Evolutionary conservation across 2,329 filamentous ascomycete species (phyloP).

Genomic region (Dendrostoma leiphaemia): DNA sequence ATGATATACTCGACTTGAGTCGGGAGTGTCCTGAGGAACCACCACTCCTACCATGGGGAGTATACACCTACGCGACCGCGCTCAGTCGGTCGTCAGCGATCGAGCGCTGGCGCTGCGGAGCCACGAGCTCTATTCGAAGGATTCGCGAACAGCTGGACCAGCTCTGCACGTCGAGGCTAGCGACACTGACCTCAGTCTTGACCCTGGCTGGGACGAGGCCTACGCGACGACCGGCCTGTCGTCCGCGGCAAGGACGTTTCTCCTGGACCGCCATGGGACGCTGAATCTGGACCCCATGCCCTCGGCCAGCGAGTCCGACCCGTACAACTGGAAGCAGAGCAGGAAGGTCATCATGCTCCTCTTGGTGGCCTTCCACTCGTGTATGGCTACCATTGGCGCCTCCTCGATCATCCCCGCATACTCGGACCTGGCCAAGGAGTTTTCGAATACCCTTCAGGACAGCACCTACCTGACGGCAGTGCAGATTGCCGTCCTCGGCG

Average conservation of each 20-base stretch:
- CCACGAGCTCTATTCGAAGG: background rate
- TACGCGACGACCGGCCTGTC: background rate
- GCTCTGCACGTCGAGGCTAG: background rate
- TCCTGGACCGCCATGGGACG: slow-evolving; percentile 49
- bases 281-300: slow-evolving; percentile 51
- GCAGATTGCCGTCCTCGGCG: background rate
- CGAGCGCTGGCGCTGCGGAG: background rate
- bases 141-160: background rate
- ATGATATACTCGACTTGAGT: too few species aligned
- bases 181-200: background rate
- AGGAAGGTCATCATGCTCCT: slow-evolving; percentile 45
- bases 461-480: slow-evolving; percentile 2
- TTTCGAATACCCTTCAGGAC: slow-evolving; percentile 35
- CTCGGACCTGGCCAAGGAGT: slow-evolving; percentile 43
- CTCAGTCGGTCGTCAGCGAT: slow-evolving; percentile 9
- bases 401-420: slow-evolving; percentile 48
- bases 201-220: background rate
- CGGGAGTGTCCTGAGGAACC: too few species aligned
- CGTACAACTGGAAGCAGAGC: slow-evolving; percentile 52
- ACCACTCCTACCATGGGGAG: background rate
- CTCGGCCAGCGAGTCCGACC: slow-evolving; percentile 44
- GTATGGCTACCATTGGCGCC: slow-evolving; percentile 49
- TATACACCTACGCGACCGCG: background rate
- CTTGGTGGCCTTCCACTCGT: slow-evolving; percentile 49
- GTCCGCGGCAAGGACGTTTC: slow-evolving; percentile 39